Evolutionary conservation across 2,329 filamentous ascomycete genomes (phyloP).

Genomic region (Penicillium freii): DNA sequence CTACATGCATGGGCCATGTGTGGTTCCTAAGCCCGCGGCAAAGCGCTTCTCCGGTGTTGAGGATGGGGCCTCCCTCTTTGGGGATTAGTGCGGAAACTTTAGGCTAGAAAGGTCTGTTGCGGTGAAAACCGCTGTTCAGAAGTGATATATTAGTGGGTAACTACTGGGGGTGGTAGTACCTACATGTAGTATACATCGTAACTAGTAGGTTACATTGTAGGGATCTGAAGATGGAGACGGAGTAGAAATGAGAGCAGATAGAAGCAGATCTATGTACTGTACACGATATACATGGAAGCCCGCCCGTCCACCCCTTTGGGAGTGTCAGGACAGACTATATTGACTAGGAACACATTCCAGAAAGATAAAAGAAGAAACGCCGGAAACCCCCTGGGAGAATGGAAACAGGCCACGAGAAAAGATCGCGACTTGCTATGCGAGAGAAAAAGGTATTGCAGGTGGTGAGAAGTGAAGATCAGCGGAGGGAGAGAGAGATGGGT

Average conservation of each 20-base stretch:
- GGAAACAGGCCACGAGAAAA: slow-evolving; percentile 23
- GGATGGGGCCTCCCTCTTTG: not conserved
- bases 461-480: slow-evolving; percentile 1
- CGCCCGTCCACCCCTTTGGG: slow-evolving; percentile 7
- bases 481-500: not conserved
- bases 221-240: not conserved
- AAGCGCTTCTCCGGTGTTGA: slow-evolving; percentile 11
- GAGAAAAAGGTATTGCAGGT: slow-evolving; percentile 16
- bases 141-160: not conserved
- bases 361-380: slow-evolving; percentile 24
- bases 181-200: not conserved
- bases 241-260: slow-evolving; percentile 14
- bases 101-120: not conserved
- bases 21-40: not conserved
- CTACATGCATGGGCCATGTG: slow-evolving; percentile 1
- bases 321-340: not conserved
- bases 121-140: not conserved
- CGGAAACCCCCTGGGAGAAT: slow-evolving; percentile 31
- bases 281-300: slow-evolving; percentile 32
- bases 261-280: slow-evolving; percentile 32
- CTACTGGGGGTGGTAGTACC: not conserved
- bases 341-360: slow-evolving; percentile 24
- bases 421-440: slow-evolving; percentile 24
- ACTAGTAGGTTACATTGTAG: not conserved
- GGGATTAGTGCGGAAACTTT: slow-evolving; percentile 1